Evolutionary conservation across 768 basidiomycete genomes (phyloP).

Genomic region (Phylloporus sp.): DNA sequence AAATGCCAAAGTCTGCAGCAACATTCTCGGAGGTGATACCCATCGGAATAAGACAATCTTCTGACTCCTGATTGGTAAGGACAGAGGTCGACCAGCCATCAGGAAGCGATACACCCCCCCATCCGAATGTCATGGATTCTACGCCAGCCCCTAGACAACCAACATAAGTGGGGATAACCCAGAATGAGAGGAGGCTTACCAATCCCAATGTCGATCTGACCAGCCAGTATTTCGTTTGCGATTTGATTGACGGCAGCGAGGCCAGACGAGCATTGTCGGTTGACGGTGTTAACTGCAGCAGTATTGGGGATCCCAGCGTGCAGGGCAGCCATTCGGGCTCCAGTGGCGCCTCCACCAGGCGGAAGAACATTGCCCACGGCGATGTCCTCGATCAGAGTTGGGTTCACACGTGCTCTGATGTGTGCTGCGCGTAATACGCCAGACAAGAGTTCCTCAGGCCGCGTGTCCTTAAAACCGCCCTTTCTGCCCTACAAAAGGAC

Average conservation of each 20-base stretch:
- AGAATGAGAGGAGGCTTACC: constrained; percentile 41
- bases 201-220: constrained; percentile 87
- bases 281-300: constrained; percentile 72
- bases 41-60: constrained; percentile 84
- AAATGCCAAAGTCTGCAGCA: constrained; percentile 67
- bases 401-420: constrained; percentile 63
- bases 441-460: constrained; percentile 75
- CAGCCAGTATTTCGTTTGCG: constrained; percentile 69
- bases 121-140: constrained; percentile 85
- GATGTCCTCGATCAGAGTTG: constrained; percentile 78
- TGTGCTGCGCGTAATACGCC: constrained; percentile 74
- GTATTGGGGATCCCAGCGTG: constrained; percentile 80
- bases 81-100: constrained; percentile 61
- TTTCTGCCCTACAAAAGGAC: constrained; percentile 55
- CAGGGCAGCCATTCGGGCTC: constrained; percentile 83
- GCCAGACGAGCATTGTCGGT: constrained; percentile 88
- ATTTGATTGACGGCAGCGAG: constrained; percentile 78
- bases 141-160: constrained; percentile 67
- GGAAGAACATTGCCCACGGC: constrained; percentile 87
- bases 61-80: constrained; percentile 59
- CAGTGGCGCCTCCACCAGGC: constrained; percentile 74
- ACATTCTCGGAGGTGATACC: constrained; percentile 96
- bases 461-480: constrained; percentile 89
- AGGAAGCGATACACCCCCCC: constrained; percentile 52
- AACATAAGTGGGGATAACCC: neutral